Conservation (phyloP, 2,329 filamentous ascomycete genomes). For the Trichoderma simmonsii region DNA sequence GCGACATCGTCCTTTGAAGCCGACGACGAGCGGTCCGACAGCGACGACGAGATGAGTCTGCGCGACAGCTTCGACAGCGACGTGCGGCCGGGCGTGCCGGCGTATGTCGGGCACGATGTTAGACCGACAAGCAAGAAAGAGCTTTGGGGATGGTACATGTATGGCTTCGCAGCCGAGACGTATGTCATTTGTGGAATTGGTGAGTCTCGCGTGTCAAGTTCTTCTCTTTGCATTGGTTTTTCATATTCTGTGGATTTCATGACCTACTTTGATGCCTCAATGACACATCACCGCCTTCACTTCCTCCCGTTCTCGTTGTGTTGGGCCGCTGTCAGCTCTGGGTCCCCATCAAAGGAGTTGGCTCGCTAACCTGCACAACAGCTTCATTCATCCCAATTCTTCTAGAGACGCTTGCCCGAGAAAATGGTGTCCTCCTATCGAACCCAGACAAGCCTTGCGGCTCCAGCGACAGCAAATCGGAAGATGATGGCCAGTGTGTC, state of each 20-base stretch:
- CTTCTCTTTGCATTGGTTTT: neutral
- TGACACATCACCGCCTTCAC: neutral
- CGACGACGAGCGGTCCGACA: constrained; percentile 63
- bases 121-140: constrained; percentile 85
- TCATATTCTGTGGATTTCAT: neutral
- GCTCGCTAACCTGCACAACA: constrained; percentile 33
- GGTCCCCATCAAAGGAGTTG: neutral
- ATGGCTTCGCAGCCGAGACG: constrained; percentile 93
- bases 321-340: neutral
- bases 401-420: constrained; percentile 86
- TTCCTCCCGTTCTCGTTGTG: neutral
- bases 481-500: constrained; percentile 68
- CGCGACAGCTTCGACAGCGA: constrained; percentile 37
- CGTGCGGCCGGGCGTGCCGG: constrained; percentile 38
- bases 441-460: constrained; percentile 75
- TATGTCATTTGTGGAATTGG: constrained; percentile 82
- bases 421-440: constrained; percentile 81
- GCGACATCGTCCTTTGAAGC: constrained; percentile 62
- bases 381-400: constrained; percentile 95
- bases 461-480: constrained; percentile 54
- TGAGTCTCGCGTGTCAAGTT: constrained; percentile 39
- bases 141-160: constrained; percentile 91
- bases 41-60: constrained; percentile 34
- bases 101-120: constrained; percentile 80
- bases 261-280: neutral